Base-by-base conservation (phyloP, 2,329 filamentous ascomycete genomes). In the Calonectria crousiana region DNA sequence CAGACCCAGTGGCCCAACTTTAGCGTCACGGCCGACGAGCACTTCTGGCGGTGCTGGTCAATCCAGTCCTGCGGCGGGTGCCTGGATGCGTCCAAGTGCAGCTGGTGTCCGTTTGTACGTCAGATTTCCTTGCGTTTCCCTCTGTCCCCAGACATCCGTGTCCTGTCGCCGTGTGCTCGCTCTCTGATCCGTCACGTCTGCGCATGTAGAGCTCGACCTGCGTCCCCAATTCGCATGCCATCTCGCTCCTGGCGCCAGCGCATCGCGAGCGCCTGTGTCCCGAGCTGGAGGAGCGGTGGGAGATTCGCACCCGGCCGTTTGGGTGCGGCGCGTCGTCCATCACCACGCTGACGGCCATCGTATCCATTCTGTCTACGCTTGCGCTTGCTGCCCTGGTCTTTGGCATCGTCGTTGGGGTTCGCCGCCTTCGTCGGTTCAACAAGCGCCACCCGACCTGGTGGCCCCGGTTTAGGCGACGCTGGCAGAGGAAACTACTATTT, bases 81-180 rank as follows among this genome's bases (percentile, higher is more conserved):
- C 80, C 82, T 91, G 11, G 75, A 76, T 47, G 76, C 84, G 26
- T 75, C 84, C 5, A 81, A 84, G 65, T 90, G 89, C 76, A 88
- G 87, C 73, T 90, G 89, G 89, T 90, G 88, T 81, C 88, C 89
- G 23, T 89, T 87, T 79, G 89, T 90, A 84, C 67, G 86, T 82
- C 18, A 11, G 1, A n/a, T 20, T 51, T 56, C 67, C 23, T 28
- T 62, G 60, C 52, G 49, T 52, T 64, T 14, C 49, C 23, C 30
- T 30, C 23, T 49, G 16, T 8, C 30, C 44, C 44, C 38, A 28
- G 14, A 23, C 9, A 26, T 41, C 30, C 58, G 10, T 11, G 8
- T 9, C 32, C 32, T 9, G 8, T 11, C 13, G 49, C 47, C 6
- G 11, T 41, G 41, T 36, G 30, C 30, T 32, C 16, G 18, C 51